A percentile compares a stretch with the other conserved stretches of the same genome.
Evolutionary conservation across 306 rosid genomes (phyloP).

Genomic region (Lathyrus tuberosus): DNA sequence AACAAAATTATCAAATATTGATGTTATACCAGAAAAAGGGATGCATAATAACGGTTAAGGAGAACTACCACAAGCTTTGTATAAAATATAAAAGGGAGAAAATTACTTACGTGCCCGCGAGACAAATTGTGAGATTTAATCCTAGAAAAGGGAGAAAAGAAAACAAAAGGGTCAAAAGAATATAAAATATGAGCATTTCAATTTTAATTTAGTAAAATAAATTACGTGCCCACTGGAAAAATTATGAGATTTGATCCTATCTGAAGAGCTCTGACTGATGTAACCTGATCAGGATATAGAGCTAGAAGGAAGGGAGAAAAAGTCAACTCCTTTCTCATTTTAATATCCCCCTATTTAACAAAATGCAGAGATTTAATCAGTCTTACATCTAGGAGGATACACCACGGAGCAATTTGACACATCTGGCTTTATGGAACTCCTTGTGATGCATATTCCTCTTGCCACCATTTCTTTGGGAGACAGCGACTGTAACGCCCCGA

Average conservation of each 20-base stretch:
- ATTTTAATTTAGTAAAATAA: constrained; percentile 23
- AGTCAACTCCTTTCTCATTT: constrained; percentile 25
- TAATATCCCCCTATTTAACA: constrained; percentile 20
- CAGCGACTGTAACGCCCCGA: too few species aligned
- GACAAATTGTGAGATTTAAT: too few species aligned
- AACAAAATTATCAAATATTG: too few species aligned
- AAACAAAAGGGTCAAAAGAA: constrained; percentile 9
- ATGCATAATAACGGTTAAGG: too few species aligned
- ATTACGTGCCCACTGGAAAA: constrained; percentile 88
- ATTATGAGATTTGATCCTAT: constrained; percentile 72
- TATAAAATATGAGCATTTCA: neutral
- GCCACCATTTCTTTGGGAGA: constrained; percentile 67
- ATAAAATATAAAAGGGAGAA: too few species aligned
- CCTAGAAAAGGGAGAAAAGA: too few species aligned
- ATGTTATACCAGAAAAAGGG: too few species aligned
- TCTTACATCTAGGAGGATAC: constrained; percentile 90
- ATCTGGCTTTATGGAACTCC: constrained; percentile 66
- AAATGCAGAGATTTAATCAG: constrained; percentile 22
- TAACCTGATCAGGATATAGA: constrained; percentile 74
- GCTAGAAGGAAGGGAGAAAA: constrained; percentile 48
- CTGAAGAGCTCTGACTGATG: constrained; percentile 79
- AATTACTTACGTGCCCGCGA: too few species aligned
- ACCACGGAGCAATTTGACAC: constrained; percentile 64
- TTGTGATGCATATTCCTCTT: constrained; percentile 87
- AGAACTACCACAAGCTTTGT: too few species aligned